Evolutionary conservation across 1,284 basidiomycete genomes (phyloP).

Genomic region (Boletellus dicymbophilus): DNA sequence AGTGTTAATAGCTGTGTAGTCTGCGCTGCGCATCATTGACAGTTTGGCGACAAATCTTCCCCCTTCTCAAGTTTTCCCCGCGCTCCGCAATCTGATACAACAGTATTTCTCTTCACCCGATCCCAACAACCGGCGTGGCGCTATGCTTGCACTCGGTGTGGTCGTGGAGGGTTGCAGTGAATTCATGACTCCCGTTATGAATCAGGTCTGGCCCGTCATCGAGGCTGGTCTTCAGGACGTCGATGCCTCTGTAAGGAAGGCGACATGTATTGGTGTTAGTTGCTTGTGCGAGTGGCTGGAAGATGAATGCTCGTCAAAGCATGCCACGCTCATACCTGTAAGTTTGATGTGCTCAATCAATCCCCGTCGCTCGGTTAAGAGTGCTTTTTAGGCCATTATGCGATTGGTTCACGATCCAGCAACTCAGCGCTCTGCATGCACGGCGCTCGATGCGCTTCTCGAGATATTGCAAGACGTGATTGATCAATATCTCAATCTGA

Average conservation of each 20-base stretch:
- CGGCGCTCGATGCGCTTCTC: conserved; percentile 94
- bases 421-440: conserved; percentile 93
- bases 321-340: conserved; percentile 86
- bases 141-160: conserved; percentile 95
- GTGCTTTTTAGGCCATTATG: conserved; percentile 71
- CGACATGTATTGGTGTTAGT: conserved; percentile 92
- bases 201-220: conserved; percentile 93
- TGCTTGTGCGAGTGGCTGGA: conserved; percentile 99
- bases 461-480: conserved; percentile 94
- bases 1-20: conserved; percentile 43
- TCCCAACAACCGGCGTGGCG: conserved; percentile 82
- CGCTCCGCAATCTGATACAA: conserved; percentile 80
- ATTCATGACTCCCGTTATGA: conserved; percentile 95
- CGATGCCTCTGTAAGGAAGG: conserved; percentile 90
- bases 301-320: conserved; percentile 88
- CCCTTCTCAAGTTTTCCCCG: conserved; percentile 96
- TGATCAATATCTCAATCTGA: conserved; percentile 88
- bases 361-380: not conserved
- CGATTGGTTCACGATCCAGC: conserved; percentile 85
- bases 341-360: conserved; percentile 30
- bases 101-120: conserved; percentile 86
- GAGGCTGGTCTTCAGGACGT: conserved; percentile 87
- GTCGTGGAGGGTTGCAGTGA: conserved; percentile 98
- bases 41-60: conserved; percentile 93
- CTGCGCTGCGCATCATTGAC: conserved; percentile 95